Percentiles rank a stretch among this genome's conserved stretches.
These are phyloP conservation scores for Blepharisma stoltei DNA, from an alignment of 73 alveolate species.

Conservation along the genomic window DNA sequence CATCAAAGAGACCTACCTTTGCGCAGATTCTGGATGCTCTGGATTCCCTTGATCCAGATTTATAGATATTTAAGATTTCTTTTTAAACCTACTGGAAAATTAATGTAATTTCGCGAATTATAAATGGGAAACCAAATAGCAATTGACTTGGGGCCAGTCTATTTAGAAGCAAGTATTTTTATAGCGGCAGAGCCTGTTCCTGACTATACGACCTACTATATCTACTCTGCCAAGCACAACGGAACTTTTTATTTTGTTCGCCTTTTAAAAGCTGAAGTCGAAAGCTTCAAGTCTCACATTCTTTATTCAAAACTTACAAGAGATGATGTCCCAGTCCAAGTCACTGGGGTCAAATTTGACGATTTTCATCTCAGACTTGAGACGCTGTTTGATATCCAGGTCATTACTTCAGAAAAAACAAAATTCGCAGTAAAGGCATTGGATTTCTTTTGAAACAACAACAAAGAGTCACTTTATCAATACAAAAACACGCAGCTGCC, in stretches of 20 bases:
- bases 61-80: no score
- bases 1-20: no score
- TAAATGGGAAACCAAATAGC: slow-evolving; percentile 29
- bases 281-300: not conserved
- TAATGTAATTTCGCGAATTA: not conserved
- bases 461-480: not conserved
- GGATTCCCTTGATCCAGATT: no score
- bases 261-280: not conserved
- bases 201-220: not conserved
- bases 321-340: not conserved
- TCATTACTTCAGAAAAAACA: not conserved
- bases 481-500: not conserved
- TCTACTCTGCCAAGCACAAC: not conserved
- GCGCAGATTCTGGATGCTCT: no score
- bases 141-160: slow-evolving; percentile 6
- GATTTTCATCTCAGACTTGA: not conserved
- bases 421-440: not conserved
- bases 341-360: slow-evolving; percentile 4
- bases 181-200: not conserved
- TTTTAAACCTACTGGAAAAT: no score
- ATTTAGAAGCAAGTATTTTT: not conserved
- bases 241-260: slow-evolving; percentile 6
- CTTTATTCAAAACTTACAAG: not conserved
- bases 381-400: not conserved
- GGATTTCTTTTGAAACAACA: not conserved